Base-by-base conservation (phyloP, 345 rosid genomes). In the Acer campestre region DNA sequence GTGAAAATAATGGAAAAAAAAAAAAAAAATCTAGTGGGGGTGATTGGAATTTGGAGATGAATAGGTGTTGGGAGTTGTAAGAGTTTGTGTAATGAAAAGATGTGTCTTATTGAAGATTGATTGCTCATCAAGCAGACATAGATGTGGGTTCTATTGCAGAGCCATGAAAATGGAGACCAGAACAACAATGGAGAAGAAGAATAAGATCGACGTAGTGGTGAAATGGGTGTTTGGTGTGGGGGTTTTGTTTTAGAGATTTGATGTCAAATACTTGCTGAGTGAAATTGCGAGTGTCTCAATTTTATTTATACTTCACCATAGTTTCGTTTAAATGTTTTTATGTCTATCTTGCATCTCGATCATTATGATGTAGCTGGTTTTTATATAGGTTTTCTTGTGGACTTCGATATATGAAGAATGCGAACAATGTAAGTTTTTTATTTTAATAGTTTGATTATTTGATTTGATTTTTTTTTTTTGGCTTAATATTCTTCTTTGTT, bases 231-330 rank as follows among this genome's bases (percentile, higher is more conserved):
- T 55, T 63, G 25, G 1, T 73, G 67, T n/a, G 61, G 67, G 64
- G 65, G 73, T 16, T 73, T 74, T 64, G 63, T 81, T 80, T 18
- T 76, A 87, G 90, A 91, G 93, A 6, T 87, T 87, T 81, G 85
- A 87, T 77, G 89, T 81, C 55, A 82, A 88, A 20, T 84, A n/a
- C n/a, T n/a, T n/a, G n/a, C n/a, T n/a, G n/a, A n/a, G n/a, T n/a
- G n/a, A n/a, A n/a, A n/a, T n/a, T n/a, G n/a, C n/a, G n/a, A 25
- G 27, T 25, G 27, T 25, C 27, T 25, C 27, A 25, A 25, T 25
- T 25, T 1, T 25, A 25, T 25, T 25, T 25, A 25, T 25, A 25
- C 27, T 25, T 25, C 1, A 25, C 27, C 27, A 25, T 25, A 25
- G 27, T 25, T 25, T 25, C 27, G 27, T 25, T 25, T 25, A 25